Evolutionary conservation across 805 yeast genomes (phyloP), one percentile per base, ranked within the genome.

Genomic region (Metschnikowia gelsemii): DNA sequence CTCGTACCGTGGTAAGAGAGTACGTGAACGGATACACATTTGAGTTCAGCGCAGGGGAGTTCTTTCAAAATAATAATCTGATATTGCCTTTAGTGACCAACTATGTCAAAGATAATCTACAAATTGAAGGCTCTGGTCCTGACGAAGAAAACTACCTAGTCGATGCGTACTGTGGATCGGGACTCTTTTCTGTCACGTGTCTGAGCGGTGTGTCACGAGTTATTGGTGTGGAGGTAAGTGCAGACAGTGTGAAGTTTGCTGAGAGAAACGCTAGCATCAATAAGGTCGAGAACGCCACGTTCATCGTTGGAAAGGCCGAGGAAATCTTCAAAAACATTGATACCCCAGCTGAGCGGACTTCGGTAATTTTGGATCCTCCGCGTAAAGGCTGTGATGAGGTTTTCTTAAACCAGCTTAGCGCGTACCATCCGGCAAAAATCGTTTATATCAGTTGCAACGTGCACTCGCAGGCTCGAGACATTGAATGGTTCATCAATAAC

Each of bases 371-470:
- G 56, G 99, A 93, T 63, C 99, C 99, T 3, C 96, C 98, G 31
- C 80, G 99, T 62, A 93, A 91, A 63, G 99, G 99, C 2, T 91
- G 98, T 63, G 97, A 90, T 62, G 85, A 81, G 38, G 79, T 80
- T 8, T 93, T 93, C 58, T 71, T 93, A 63, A 80, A 83, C 51
- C 99, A 93, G 66, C 71, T 93, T 43, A 76, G 93, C 16, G 87
- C 73, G 16, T 93, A 86, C 64, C 72, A 77, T 47, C 98, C 99
- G 2, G 84, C 84, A 12, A 81, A 82, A 54, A 80, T 93, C 40
- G 95, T 93, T n/a, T 93, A 93, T 65, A 86, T 93, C 43, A 87
- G 96, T 47, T 93, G 99, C 72, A 93, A 93, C 59, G 99, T 93
- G 35, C 97, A 91, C 66, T 87, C 96, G 14, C 99, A 93, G 64